Evolutionary conservation across 768 basidiomycete species (phyloP).

Genomic region (Lactarius deliciosus): DNA sequence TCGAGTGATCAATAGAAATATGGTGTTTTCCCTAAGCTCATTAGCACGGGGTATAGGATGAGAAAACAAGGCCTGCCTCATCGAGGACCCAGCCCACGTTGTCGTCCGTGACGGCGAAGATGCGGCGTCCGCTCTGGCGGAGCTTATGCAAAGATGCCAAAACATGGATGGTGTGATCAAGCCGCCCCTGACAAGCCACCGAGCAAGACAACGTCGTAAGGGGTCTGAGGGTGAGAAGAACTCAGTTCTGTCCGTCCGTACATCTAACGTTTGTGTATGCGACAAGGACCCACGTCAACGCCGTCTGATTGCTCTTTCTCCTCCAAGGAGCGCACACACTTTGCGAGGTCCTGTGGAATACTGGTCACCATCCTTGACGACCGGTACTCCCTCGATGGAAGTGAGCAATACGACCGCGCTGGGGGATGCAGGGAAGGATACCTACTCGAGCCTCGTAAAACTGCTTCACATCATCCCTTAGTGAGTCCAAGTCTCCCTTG

Average conservation of each 20-base stretch:
- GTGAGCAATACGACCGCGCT: background rate
- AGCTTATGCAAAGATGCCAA: slow-evolving; percentile 84
- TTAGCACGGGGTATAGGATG: slow-evolving; percentile 5
- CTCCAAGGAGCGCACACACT: slow-evolving; percentile 69
- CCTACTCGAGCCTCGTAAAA: slow-evolving; percentile 66
- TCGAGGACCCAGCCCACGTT: slow-evolving; percentile 90
- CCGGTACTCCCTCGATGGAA: slow-evolving; percentile 55
- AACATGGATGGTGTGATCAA: slow-evolving; percentile 93
- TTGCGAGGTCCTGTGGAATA: slow-evolving; percentile 95
- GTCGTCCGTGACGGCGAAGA: slow-evolving; percentile 86
- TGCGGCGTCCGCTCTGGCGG: slow-evolving; percentile 52
- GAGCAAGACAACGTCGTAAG: slow-evolving; percentile 73
- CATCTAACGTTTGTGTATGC: background rate
- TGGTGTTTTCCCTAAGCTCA: slow-evolving; percentile 73
- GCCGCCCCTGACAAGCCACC: slow-evolving; percentile 89
- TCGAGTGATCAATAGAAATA: slow-evolving; percentile 68
- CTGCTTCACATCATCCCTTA: slow-evolving; percentile 66
- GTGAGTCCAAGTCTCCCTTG: slow-evolving; percentile 92
- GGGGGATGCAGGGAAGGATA: background rate
- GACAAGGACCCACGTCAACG: slow-evolving; percentile 38
- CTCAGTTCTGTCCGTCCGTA: background rate
- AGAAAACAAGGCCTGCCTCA: slow-evolving; percentile 44
- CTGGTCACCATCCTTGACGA: slow-evolving; percentile 69
- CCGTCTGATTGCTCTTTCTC: slow-evolving; percentile 51
- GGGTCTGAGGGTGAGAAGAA: slow-evolving; percentile 26